Conservation (phyloP, 169 alveolate species). For the Ichthyophthirius multifiliis region DNA sequence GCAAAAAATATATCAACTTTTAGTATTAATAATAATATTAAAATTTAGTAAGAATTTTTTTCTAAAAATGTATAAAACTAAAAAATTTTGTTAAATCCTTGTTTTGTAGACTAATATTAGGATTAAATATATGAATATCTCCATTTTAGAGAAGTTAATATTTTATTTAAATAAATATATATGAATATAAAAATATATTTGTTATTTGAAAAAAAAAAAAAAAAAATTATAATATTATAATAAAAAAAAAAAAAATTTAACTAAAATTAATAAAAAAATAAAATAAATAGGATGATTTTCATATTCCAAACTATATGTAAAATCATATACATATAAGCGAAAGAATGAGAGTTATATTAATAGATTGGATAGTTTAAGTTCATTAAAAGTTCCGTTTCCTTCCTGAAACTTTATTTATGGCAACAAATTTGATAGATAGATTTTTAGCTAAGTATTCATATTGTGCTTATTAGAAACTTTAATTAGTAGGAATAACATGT, state of each 20-base stretch:
- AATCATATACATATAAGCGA: conserved; percentile 66
- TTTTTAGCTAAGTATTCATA: conserved; percentile 47
- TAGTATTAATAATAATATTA: not conserved
- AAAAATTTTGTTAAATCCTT: conserved; percentile 1
- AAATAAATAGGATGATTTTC: not conserved
- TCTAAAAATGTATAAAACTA: not conserved
- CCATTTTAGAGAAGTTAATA: not conserved
- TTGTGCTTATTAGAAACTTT: conserved; percentile 51
- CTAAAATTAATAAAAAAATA: no score
- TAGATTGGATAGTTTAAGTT: conserved; percentile 84
- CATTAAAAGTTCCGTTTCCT: conserved; percentile 64
- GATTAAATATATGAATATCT: conserved; percentile 19
- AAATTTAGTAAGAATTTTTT: no score
- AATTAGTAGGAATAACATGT: conserved; percentile 77
- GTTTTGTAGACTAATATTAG: conserved; percentile 20
- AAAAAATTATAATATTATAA: no score
- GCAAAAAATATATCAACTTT: not conserved
- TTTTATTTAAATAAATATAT: not conserved
- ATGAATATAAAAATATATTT: no score
- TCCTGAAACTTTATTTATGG: conserved; percentile 77
- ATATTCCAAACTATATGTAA: conserved; percentile 22
- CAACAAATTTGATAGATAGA: conserved; percentile 73
- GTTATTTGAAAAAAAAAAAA: no score
- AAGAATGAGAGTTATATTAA: conserved; percentile 71
- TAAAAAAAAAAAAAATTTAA: no score